Conservation (phyloP, 148 eudicot genomes). For the Spergularia marina region DNA sequence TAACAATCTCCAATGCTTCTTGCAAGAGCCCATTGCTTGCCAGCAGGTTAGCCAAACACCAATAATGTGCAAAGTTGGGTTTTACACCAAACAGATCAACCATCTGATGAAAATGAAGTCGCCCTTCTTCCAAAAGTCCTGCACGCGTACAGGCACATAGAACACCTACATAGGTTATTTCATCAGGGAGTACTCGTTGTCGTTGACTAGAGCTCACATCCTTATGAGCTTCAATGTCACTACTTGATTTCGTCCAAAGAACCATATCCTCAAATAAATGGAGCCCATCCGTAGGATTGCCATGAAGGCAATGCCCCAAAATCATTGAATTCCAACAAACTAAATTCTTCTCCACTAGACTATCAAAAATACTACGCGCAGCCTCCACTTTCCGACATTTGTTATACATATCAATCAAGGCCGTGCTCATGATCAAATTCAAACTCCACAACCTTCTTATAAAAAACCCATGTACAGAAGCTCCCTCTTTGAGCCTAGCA, state of each 20-base stretch:
- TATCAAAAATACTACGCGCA: constrained; percentile 58
- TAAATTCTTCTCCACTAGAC: constrained; percentile 44
- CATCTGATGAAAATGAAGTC: constrained; percentile 53
- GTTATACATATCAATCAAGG: constrained; percentile 73
- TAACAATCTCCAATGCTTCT: constrained; percentile 56
- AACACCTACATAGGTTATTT: constrained; percentile 61
- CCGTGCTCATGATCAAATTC: constrained; percentile 50
- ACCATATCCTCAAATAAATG: constrained; percentile 50
- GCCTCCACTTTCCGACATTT: constrained; percentile 54
- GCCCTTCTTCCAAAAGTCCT: constrained; percentile 53
- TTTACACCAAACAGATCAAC: constrained; percentile 40
- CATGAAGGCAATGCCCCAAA: constrained; percentile 70
- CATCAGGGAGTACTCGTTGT: constrained; percentile 43
- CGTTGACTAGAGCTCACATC: constrained; percentile 11
- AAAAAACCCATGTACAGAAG: constrained; percentile 57
- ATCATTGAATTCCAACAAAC: constrained; percentile 85
- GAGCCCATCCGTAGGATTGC: constrained; percentile 63
- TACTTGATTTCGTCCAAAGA: constrained; percentile 18
- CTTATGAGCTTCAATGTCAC: neutral
- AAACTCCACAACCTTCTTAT: constrained; percentile 29
- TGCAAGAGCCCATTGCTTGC: constrained; percentile 50
- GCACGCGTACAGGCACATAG: constrained; percentile 73
- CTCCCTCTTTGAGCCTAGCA: constrained; percentile 64
- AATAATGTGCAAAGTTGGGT: constrained; percentile 73
- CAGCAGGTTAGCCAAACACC: constrained; percentile 81